phyloP scores from a whole-genome alignment of 805 yeast species.

The Teunomyces panamensis region DNA sequence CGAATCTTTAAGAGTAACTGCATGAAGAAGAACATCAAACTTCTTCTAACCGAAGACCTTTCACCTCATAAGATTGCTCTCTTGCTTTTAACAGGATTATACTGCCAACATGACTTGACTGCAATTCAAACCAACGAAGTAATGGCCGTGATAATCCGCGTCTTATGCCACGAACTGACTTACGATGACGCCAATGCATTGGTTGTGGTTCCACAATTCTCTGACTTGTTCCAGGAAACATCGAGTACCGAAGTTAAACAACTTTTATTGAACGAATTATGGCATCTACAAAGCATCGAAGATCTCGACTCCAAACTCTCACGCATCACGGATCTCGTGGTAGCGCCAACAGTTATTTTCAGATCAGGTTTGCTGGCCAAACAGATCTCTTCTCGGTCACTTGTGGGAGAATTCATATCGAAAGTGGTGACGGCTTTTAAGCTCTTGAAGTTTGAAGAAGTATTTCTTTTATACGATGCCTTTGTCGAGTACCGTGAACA shows the following conservation, averaged over 20 bases:
- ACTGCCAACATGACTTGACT: conserved; percentile 41
- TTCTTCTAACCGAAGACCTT: conserved; percentile 38
- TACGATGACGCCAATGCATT: conserved; percentile 16
- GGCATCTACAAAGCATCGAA: conserved; percentile 51
- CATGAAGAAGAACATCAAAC: conserved; percentile 11
- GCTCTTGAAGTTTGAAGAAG: conserved; percentile 47
- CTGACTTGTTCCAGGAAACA: conserved; percentile 18
- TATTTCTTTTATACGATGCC: conserved; percentile 32
- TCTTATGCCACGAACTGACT: conserved; percentile 23
- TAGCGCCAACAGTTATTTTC: conserved; percentile 10
- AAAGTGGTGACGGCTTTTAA: conserved; percentile 39
- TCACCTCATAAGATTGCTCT: conserved; percentile 57
- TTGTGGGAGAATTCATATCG: conserved; percentile 43
- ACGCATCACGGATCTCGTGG: conserved; percentile 9
- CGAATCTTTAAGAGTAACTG: neutral
- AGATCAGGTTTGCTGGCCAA: neutral
- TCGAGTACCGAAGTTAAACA: conserved; percentile 22
- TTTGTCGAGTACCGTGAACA: conserved; percentile 34
- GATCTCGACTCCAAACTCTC: conserved; percentile 37
- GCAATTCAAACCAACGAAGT: neutral
- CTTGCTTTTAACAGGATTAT: conserved; percentile 45
- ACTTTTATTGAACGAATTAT: conserved; percentile 21
- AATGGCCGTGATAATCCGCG: neutral
- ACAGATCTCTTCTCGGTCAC: conserved; percentile 20
- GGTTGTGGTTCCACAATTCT: conserved; percentile 31